Percentiles rank a stretch among this genome's conserved stretches.
These are phyloP conservation scores for Leucoagaricus sp. DNA, from an alignment of 1,284 basidiomycete genomes.

Conservation along the genomic window DNA sequence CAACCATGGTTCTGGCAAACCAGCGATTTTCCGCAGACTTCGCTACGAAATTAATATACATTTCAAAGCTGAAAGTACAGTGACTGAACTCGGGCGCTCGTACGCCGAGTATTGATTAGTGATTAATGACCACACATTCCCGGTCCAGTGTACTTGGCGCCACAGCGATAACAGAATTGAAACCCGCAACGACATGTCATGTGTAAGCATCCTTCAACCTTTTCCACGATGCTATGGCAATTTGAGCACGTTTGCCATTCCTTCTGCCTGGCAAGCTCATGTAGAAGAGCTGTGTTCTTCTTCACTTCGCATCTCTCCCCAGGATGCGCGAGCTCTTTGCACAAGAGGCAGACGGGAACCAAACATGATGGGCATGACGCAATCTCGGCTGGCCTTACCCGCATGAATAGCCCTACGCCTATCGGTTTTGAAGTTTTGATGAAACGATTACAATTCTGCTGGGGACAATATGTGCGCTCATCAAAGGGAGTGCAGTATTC, in stretches of 20 bases:
- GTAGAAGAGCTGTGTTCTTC: slow-evolving; percentile 1
- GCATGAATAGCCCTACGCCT: no score
- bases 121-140: slow-evolving; percentile 11
- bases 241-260: slow-evolving; percentile 24
- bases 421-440: neutral
- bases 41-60: no score
- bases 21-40: no score
- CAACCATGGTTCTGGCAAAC: no score
- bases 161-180: slow-evolving; percentile 27
- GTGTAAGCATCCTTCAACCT: slow-evolving; percentile 24
- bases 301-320: slow-evolving; percentile 16
- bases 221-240: slow-evolving; percentile 24
- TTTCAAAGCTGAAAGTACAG: no score
- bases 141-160: slow-evolving; percentile 9
- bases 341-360: slow-evolving; percentile 12
- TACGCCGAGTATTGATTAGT: no score
- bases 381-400: neutral
- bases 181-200: slow-evolving; percentile 23
- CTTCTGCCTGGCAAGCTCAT: slow-evolving; percentile 20
- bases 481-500: slow-evolving; percentile 15
- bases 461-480: slow-evolving; percentile 18
- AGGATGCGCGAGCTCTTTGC: slow-evolving; percentile 17
- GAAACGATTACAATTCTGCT: slow-evolving; percentile 14
- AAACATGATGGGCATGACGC: slow-evolving; percentile 13
- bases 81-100: no score